Evolutionary conservation across 345 rosid genomes (phyloP).

Genomic region (Citrus mangshanensis): DNA sequence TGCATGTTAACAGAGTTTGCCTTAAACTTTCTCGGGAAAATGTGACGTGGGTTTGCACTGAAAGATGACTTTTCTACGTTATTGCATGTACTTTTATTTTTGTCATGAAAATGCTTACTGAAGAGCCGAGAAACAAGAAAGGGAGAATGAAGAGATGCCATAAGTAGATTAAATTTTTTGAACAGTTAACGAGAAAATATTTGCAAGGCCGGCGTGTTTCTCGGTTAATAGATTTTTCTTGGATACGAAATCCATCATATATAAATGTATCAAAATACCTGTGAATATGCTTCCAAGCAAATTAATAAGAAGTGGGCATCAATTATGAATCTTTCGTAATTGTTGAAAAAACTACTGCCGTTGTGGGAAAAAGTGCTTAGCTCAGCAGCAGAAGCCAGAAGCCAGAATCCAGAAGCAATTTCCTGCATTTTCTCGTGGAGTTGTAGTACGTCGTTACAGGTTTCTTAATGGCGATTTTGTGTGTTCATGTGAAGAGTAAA

Average conservation of each 20-base stretch:
- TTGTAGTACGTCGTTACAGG: not conserved
- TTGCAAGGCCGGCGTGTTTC: not conserved
- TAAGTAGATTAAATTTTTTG: no score
- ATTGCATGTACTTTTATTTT: not conserved
- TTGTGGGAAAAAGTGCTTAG: slow-evolving; percentile 3
- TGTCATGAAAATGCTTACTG: not conserved
- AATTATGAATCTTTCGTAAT: not conserved
- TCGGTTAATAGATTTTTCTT: not conserved
- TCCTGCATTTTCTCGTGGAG: not conserved
- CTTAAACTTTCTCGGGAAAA: not conserved
- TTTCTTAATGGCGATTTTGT: not conserved
- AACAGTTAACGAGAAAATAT: not conserved
- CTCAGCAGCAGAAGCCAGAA: slow-evolving; percentile 2
- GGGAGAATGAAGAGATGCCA: slow-evolving; percentile 1
- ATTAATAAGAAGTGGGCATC: not conserved
- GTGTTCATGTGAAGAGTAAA: not conserved
- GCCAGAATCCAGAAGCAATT: not conserved
- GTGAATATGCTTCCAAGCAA: not conserved
- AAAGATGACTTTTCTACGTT: not conserved
- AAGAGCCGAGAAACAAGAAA: not conserved
- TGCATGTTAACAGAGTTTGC: not conserved
- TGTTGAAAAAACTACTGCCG: slow-evolving; percentile 6
- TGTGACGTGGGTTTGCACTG: not conserved
- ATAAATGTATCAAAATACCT: not conserved
- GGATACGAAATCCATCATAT: not conserved